Conservation (phyloP, 2,329 filamentous ascomycete species). For the Colletotrichum tropicicola region DNA sequence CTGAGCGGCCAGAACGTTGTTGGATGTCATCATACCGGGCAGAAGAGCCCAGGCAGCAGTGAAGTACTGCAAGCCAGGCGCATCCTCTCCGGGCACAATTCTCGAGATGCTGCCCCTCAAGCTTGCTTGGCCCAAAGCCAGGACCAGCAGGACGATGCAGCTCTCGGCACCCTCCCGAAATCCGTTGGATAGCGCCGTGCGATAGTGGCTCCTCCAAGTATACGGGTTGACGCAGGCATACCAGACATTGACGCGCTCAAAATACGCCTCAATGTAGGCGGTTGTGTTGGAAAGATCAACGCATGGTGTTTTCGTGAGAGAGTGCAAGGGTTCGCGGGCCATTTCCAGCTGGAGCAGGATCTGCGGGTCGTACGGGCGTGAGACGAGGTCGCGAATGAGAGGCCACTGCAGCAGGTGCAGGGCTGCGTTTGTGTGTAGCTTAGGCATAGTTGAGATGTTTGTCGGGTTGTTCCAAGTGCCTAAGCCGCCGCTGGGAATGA, state of each 20-base stretch:
- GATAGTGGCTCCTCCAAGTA: conserved; percentile 80
- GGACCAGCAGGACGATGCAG: conserved; percentile 81
- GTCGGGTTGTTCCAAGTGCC: conserved; percentile 74
- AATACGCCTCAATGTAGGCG: conserved; percentile 81
- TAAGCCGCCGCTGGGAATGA: conserved; percentile 71
- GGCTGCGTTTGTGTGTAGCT: conserved; percentile 83
- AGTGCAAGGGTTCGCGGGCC: conserved; percentile 78
- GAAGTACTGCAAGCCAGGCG: conserved; percentile 82
- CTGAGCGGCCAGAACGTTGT: conserved; percentile 80
- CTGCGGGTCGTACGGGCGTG: conserved; percentile 80
- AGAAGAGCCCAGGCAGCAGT: conserved; percentile 82
- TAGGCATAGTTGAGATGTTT: conserved; percentile 88
- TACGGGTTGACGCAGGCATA: conserved; percentile 88
- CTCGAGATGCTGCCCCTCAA: conserved; percentile 79
- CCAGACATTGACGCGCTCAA: conserved; percentile 84
- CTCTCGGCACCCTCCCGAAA: conserved; percentile 84
- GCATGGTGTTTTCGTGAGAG: conserved; percentile 69
- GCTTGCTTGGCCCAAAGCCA: conserved; percentile 81
- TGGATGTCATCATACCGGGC: conserved; percentile 81
- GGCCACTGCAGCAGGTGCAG: conserved; percentile 84
- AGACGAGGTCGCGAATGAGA: conserved; percentile 80
- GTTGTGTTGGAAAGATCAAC: conserved; percentile 79
- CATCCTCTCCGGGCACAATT: conserved; percentile 73
- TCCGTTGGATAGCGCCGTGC: conserved; percentile 76
- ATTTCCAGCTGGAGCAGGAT: conserved; percentile 85